Evolutionary conservation across 805 yeast genomes (phyloP).

Genomic region (Kodamaea kaohsiungensis): DNA sequence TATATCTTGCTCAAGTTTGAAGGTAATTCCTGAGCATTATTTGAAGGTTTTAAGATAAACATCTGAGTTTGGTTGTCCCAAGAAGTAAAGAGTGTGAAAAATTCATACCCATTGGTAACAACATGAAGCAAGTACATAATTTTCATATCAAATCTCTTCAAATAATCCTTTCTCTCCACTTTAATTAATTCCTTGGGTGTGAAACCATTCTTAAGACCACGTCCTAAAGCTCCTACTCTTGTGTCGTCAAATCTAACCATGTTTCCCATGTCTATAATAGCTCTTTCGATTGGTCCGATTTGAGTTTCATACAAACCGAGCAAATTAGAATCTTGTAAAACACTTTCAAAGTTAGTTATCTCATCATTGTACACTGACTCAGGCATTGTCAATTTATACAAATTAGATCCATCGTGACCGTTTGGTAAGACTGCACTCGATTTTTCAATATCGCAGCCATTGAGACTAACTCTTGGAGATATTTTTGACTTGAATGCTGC

Average conservation of each 20-base stretch:
- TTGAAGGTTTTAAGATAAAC: conserved; percentile 67
- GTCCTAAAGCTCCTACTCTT: conserved; percentile 80
- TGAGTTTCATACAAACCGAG: conserved; percentile 77
- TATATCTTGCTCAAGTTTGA: conserved; percentile 55
- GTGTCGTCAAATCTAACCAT: conserved; percentile 68
- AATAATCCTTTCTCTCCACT: conserved; percentile 50
- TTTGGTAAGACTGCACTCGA: conserved; percentile 69
- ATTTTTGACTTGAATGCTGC: conserved; percentile 59
- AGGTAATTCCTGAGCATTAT: conserved; percentile 65
- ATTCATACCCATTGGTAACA: conserved; percentile 71
- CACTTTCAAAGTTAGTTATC: conserved; percentile 54
- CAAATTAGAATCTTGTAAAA: conserved; percentile 62
- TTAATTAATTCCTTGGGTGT: conserved; percentile 55
- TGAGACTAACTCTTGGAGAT: conserved; percentile 32
- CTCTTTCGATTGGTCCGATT: conserved; percentile 66
- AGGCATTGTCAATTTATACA: conserved; percentile 68
- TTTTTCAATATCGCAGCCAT: conserved; percentile 55
- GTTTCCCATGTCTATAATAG: conserved; percentile 76
- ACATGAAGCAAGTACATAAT: conserved; percentile 68
- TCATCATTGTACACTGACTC: conserved; percentile 64
- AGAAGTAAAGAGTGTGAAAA: conserved; percentile 65
- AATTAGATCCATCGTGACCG: conserved; percentile 52
- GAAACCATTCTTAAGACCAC: conserved; percentile 85
- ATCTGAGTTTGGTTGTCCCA: conserved; percentile 55
- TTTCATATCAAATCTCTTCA: conserved; percentile 56